Evolutionary conservation across 306 rosid species (phyloP), one percentile per base, ranked within the genome.

Genomic region (Citrullus colocynthis): DNA sequence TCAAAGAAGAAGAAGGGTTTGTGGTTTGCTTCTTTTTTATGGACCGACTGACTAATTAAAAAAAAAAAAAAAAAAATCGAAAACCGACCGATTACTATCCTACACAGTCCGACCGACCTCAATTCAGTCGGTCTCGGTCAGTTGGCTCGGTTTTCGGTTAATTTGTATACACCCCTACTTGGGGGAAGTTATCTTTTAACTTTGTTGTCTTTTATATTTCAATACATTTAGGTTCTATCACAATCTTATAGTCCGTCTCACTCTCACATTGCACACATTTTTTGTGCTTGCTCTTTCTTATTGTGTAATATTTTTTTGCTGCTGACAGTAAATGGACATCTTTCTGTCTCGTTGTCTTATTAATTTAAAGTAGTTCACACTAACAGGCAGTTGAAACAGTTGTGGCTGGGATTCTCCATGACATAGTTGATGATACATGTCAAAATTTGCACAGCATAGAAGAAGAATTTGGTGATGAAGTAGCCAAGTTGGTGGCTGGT

Each of bases 391-490:
- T 94, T 77, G 91, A 92, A 66, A 94, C 97, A 69, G 88, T 94
- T 5, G 97, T 92, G 85, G 97, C 98, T 66, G 98, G 98, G 82
- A 86, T 94, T 87, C 94, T 94, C 70, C 98, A 94, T 75, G 98
- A 94, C 15, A 92, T 94, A 82, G 89, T 94, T 62, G 98, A 94
- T 82, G 97, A 94, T 74, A 88, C 98, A 58, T 76, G 87, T 79
- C 86, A 88, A 87, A 88, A 90, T 79, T 89, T 94, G 82, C 85
- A 61, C 65, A 86, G 70, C 54, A 81, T 94, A 79, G 88, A 92
- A 86, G 87, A 84, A 81, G 92, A 92, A 77, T 94, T 94, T 83
- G 98, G 96, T 49, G 88, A 88, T 73, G 97, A 88, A 41, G 96
- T 94, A 80, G 91, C 88, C 77, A 90, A 84, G 86, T 85, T 94